These are phyloP conservation scores for Groenewaldozyma sp. DNA, from an alignment of 1,139 yeast species.

Conservation along the genomic window DNA sequence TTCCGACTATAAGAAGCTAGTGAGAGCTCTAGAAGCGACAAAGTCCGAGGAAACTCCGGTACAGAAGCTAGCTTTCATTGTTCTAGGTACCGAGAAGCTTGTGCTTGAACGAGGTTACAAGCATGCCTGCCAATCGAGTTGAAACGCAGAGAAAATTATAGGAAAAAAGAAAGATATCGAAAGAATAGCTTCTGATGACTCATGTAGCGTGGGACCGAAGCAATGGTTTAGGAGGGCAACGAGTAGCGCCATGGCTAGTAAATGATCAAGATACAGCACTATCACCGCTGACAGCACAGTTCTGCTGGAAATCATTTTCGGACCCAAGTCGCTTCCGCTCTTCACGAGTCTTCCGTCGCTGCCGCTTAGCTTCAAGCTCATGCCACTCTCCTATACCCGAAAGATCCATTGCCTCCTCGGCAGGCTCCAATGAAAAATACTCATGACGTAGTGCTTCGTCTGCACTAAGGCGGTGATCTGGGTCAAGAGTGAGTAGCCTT, in stretches of 20 bases:
- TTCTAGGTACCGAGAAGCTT: conserved; percentile 28
- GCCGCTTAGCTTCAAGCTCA: conserved; percentile 87
- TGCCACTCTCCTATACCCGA: conserved; percentile 83
- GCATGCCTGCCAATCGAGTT: too few species aligned
- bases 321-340: conserved; percentile 13
- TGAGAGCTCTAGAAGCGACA: conserved; percentile 6
- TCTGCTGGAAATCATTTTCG: neutral
- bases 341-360: conserved; percentile 52
- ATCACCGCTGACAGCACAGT: too few species aligned
- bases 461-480: conserved; percentile 54
- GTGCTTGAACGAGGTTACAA: conserved; percentile 22
- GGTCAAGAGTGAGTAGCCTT: conserved; percentile 58
- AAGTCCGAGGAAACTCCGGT: conserved; percentile 4
- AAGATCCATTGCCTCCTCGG: conserved; percentile 43
- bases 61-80: conserved; percentile 18
- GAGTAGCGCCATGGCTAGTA: too few species aligned
- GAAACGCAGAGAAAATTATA: too few species aligned
- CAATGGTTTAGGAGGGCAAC: too few species aligned
- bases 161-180: too few species aligned
- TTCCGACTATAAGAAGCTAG: conserved; percentile 21
- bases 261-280: too few species aligned
- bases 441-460: conserved; percentile 51
- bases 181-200: too few species aligned
- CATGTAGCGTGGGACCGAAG: too few species aligned
- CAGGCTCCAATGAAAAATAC: conserved; percentile 65